Conservation (phyloP, 352 stramenopile genomes). For the Pythium monospermum region DNA sequence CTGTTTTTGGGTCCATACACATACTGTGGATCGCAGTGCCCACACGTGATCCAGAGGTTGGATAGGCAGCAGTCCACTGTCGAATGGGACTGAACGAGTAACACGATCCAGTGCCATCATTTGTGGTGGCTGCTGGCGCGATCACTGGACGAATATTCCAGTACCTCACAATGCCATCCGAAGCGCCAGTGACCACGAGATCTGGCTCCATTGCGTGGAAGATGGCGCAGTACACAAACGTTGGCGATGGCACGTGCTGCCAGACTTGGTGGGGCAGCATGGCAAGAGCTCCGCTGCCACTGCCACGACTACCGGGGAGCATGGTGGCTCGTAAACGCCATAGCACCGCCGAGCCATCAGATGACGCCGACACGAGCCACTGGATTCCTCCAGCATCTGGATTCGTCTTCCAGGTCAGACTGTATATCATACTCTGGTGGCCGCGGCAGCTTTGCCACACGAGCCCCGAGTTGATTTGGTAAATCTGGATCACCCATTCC, state of each 20-base stretch:
- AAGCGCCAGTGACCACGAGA: constrained; percentile 43
- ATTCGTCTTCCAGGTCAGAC: constrained; percentile 38
- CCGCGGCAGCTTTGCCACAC: constrained; percentile 34
- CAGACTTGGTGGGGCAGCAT: constrained; percentile 24
- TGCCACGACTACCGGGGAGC: no score
- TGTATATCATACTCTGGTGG: constrained; percentile 55
- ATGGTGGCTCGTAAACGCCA: constrained; percentile 26
- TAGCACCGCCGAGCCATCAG: constrained; percentile 43
- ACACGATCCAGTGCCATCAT: constrained; percentile 1
- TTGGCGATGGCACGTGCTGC: constrained; percentile 48
- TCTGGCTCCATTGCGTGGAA: constrained; percentile 34
- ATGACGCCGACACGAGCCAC: constrained; percentile 49
- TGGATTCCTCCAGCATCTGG: constrained; percentile 2
- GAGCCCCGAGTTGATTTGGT: constrained; percentile 35
- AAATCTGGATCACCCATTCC: constrained; percentile 32
- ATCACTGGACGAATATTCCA: constrained; percentile 17
- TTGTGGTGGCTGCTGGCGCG: not conserved
- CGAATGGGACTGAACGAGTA: constrained; percentile 9
- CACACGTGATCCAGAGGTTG: no score
- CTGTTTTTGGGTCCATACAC: constrained; percentile 35
- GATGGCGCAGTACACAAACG: constrained; percentile 60
- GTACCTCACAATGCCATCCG: constrained; percentile 48
- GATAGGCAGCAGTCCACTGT: constrained; percentile 7
- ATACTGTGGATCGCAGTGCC: constrained; percentile 38
- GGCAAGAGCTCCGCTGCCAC: not conserved